These are phyloP conservation scores for Arthrobotrys pseudoclavata DNA, from an alignment of 2,329 filamentous ascomycete species.

Conservation along the genomic window DNA sequence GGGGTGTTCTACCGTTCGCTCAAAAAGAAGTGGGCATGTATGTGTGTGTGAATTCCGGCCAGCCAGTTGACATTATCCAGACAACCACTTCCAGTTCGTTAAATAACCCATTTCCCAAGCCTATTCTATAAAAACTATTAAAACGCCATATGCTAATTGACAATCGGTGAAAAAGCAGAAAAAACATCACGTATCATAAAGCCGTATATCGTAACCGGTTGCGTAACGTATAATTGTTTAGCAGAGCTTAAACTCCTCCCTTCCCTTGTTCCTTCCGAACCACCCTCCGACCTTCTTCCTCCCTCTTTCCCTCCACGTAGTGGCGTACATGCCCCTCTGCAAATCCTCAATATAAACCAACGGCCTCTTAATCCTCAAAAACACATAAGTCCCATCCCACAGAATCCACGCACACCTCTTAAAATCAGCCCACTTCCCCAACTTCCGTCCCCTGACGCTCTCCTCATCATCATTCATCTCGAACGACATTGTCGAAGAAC, in stretches of 20 bases:
- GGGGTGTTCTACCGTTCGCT: background rate
- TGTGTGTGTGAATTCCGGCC: constrained; percentile 15
- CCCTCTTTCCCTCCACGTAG: constrained; percentile 36
- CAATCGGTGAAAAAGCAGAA: background rate
- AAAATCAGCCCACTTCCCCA: constrained; percentile 37
- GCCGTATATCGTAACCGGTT: background rate
- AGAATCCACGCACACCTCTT: constrained; percentile 42
- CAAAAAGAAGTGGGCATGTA: background rate
- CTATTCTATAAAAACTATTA: background rate
- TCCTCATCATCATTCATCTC: constrained; percentile 27
- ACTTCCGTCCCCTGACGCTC: background rate
- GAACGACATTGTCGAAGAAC: constrained; percentile 26
- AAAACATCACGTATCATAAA: background rate
- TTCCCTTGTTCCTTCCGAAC: constrained; percentile 23
- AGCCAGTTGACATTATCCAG: constrained; percentile 6
- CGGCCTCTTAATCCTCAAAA: constrained; percentile 44
- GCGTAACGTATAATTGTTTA: background rate
- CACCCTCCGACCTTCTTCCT: constrained; percentile 31
- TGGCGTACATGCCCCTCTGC: constrained; percentile 39
- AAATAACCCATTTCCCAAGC: constrained; percentile 11
- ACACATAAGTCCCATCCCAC: constrained; percentile 42
- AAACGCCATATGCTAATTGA: constrained; percentile 14
- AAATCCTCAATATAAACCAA: constrained; percentile 54
- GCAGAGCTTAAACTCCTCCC: constrained; percentile 18
- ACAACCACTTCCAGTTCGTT: constrained; percentile 18